A percentile compares a stretch with the other conserved stretches of the same genome.
These are phyloP conservation scores for Potentilla sterilis DNA, from an alignment of 306 rosid genomes.

Conservation along the genomic window DNA sequence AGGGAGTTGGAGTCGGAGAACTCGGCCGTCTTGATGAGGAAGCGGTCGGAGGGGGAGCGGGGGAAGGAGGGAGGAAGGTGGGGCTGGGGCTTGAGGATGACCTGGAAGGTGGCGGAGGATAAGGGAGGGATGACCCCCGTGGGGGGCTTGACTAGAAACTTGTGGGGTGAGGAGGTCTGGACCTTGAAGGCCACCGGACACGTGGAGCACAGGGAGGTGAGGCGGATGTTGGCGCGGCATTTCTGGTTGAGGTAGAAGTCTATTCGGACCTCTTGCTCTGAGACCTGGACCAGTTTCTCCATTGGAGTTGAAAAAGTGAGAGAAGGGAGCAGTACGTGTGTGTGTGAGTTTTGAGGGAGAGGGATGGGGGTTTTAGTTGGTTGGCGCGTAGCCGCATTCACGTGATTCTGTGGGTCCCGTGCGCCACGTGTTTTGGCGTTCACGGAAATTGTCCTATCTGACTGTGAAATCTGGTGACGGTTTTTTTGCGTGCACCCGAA, in stretches of 20 bases:
- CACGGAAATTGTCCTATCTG: not conserved
- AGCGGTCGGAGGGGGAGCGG: slow-evolving; percentile 68
- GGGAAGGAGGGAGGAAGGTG: slow-evolving; percentile 57
- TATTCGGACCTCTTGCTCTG: slow-evolving; percentile 60
- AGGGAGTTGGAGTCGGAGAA: slow-evolving; percentile 18
- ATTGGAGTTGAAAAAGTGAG: not conserved
- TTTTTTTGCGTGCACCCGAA: no score
- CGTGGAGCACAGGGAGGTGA: slow-evolving; percentile 42
- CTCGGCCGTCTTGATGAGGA: slow-evolving; percentile 52
- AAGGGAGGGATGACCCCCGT: slow-evolving; percentile 53
- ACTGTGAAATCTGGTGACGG: no score
- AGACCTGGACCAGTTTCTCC: slow-evolving; percentile 52
- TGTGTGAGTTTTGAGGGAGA: not conserved
- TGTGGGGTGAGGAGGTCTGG: slow-evolving; percentile 73
- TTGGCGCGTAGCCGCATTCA: not conserved
- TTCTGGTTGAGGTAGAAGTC: slow-evolving; percentile 54
- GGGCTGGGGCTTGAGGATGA: slow-evolving; percentile 74
- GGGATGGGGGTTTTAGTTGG: not conserved
- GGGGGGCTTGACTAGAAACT: slow-evolving; percentile 78
- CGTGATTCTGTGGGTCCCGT: slow-evolving; percentile 24
- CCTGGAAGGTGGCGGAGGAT: slow-evolving; percentile 57
- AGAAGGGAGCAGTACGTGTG: not conserved
- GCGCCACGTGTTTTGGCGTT: not conserved
- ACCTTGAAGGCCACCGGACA: slow-evolving; percentile 62
- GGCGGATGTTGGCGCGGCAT: slow-evolving; percentile 63